These are phyloP conservation scores for Coprinellus aureogranulatus DNA, from an alignment of 768 basidiomycete genomes.

Conservation along the genomic window DNA sequence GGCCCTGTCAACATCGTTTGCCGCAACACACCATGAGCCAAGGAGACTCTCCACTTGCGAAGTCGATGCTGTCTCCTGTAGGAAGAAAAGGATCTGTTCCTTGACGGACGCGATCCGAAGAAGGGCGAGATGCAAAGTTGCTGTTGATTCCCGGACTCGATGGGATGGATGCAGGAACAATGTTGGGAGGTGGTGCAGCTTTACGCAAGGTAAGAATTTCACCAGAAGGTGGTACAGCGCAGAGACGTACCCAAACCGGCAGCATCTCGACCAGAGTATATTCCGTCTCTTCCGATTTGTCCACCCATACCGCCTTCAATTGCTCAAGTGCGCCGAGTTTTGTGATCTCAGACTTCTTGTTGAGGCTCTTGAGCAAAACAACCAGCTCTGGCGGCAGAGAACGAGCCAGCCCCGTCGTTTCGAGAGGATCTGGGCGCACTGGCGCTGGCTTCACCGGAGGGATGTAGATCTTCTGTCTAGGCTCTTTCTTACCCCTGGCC, in stretches of 20 bases:
- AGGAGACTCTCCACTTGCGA: conserved; percentile 56
- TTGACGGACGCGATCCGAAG: conserved; percentile 52
- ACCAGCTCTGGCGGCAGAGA: conserved; percentile 77
- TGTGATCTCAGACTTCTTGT: conserved; percentile 88
- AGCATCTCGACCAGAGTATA: conserved; percentile 57
- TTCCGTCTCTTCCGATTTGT: conserved; percentile 43
- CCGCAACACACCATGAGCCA: conserved; percentile 71
- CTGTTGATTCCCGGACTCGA: conserved; percentile 63
- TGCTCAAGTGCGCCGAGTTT: conserved; percentile 85
- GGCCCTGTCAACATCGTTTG: conserved; percentile 68
- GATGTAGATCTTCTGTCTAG: conserved; percentile 81
- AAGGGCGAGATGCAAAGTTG: conserved; percentile 61
- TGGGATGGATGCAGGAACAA: conserved; percentile 80
- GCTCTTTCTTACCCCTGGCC: conserved; percentile 53
- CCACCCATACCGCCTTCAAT: conserved; percentile 65
- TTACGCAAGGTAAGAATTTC: background rate
- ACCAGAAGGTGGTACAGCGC: background rate
- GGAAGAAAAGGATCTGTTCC: conserved; percentile 48
- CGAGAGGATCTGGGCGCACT: conserved; percentile 79
- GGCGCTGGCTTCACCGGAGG: conserved; percentile 80
- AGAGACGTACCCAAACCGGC: conserved; percentile 83
- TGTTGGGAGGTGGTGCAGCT: conserved; percentile 86
- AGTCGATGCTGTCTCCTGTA: conserved; percentile 45
- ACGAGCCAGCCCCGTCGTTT: conserved; percentile 75
- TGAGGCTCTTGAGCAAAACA: conserved; percentile 74